Evolutionary conservation across 805 yeast species (phyloP).

Genomic region (Yarrowia osloensis): DNA sequence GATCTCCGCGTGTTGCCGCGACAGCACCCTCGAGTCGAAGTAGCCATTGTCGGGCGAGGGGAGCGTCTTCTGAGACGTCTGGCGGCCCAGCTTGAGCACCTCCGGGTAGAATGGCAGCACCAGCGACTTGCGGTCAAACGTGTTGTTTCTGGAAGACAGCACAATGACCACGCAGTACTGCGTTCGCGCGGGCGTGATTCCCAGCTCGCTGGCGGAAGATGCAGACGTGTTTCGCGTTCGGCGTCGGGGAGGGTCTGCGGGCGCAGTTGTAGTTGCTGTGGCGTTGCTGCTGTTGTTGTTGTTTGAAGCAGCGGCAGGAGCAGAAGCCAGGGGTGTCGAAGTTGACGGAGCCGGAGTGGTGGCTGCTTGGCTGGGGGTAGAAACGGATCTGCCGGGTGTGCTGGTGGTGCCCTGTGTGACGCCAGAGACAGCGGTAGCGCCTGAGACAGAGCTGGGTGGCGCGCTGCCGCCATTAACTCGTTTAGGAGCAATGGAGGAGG

Average conservation of each 20-base stretch:
- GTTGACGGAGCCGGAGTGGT: neutral
- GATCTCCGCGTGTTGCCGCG: conserved; percentile 91
- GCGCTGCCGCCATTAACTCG: neutral
- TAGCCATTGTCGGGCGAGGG: conserved; percentile 79
- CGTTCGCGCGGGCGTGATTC: conserved; percentile 36
- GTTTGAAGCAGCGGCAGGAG: neutral
- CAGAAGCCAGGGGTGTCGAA: neutral
- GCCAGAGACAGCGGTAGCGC: neutral
- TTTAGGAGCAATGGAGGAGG: conserved; percentile 14
- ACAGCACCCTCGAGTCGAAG: conserved; percentile 89
- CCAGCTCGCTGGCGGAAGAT: conserved; percentile 20
- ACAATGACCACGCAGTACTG: conserved; percentile 56
- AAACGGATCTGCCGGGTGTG: neutral
- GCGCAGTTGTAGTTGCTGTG: neutral
- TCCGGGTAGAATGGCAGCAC: conserved; percentile 82
- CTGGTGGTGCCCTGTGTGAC: neutral
- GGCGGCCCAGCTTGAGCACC: conserved; percentile 85
- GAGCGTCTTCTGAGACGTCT: conserved; percentile 55
- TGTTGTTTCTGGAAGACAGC: conserved; percentile 72
- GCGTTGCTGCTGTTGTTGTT: neutral
- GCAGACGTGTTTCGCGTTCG: conserved; percentile 25
- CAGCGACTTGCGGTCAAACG: conserved; percentile 77
- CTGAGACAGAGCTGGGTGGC: neutral
- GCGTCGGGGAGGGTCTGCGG: conserved; percentile 1
- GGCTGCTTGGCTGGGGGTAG: neutral